Evolutionary conservation across 208 protist species (phyloP).

Genomic region (Porcisia hertigi): DNA sequence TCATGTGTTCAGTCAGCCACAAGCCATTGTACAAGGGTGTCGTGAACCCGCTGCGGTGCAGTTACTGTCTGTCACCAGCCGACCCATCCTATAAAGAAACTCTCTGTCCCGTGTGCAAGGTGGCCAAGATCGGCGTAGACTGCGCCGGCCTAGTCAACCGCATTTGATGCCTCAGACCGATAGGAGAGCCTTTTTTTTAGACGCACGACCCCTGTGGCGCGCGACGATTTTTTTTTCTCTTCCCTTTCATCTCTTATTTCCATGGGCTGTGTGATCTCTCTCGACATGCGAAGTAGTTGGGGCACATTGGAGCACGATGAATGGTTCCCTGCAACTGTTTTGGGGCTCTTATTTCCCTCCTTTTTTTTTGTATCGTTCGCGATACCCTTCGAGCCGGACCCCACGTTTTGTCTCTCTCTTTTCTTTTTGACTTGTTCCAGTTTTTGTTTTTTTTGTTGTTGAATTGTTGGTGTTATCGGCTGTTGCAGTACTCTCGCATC

Average conservation of each 20-base stretch:
- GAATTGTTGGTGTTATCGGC: too few relatives aligned
- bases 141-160: slow-evolving; percentile 60
- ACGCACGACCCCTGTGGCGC: not conserved
- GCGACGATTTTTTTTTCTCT: not conserved
- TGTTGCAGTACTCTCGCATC: too few relatives aligned
- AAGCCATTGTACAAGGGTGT: slow-evolving; percentile 85
- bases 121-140: slow-evolving; percentile 70
- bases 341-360: not conserved
- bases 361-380: not conserved
- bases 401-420: not conserved
- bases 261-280: slow-evolving; percentile 9
- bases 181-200: not conserved
- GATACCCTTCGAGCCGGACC: not conserved
- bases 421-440: not conserved
- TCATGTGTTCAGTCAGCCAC: slow-evolving; percentile 81
- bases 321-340: not conserved
- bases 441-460: not conserved
- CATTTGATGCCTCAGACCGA: slow-evolving; percentile 3
- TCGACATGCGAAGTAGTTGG: not conserved
- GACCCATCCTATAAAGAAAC: slow-evolving; percentile 64
- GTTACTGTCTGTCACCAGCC: slow-evolving; percentile 91
- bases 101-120: slow-evolving; percentile 78
- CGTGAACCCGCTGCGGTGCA: slow-evolving; percentile 78
- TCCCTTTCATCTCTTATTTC: not conserved
- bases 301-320: not conserved